Conservation (phyloP, 371 early-diverging fungal genomes). For the Syncephalis plumigaleata region DNA sequence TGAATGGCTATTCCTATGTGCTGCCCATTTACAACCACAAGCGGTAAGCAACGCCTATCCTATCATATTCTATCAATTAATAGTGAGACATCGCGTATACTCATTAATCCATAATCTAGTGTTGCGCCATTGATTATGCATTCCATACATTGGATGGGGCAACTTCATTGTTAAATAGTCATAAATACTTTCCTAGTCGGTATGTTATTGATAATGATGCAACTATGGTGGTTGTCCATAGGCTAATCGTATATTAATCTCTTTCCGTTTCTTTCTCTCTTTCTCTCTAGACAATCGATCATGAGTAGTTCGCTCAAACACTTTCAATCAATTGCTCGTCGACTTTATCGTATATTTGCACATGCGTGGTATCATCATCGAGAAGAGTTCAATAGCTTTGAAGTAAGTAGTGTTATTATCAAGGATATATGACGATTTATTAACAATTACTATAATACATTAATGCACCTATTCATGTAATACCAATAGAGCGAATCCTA, state of each 20-base stretch:
- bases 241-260: no score
- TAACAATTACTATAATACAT: neutral
- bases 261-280: no score
- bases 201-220: slow-evolving; percentile 8
- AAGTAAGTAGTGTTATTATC: slow-evolving; percentile 21
- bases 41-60: slow-evolving; percentile 25
- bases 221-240: neutral
- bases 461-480: no score
- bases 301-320: slow-evolving; percentile 60
- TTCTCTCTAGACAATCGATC: slow-evolving; percentile 35
- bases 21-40: slow-evolving; percentile 69
- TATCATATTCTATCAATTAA: neutral
- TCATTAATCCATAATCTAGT: no score
- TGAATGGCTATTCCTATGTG: slow-evolving; percentile 85
- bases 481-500: slow-evolving; percentile 38
- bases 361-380: slow-evolving; percentile 88
- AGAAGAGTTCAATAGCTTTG: slow-evolving; percentile 69
- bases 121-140: slow-evolving; percentile 83
- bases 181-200: slow-evolving; percentile 62
- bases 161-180: slow-evolving; percentile 55
- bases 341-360: slow-evolving; percentile 90
- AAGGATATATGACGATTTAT: neutral
- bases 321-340: slow-evolving; percentile 69
- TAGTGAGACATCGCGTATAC: no score
- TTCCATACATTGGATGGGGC: slow-evolving; percentile 87